phyloP scores from a whole-genome alignment of 768 basidiomycete species.

The Suillus paluster region DNA sequence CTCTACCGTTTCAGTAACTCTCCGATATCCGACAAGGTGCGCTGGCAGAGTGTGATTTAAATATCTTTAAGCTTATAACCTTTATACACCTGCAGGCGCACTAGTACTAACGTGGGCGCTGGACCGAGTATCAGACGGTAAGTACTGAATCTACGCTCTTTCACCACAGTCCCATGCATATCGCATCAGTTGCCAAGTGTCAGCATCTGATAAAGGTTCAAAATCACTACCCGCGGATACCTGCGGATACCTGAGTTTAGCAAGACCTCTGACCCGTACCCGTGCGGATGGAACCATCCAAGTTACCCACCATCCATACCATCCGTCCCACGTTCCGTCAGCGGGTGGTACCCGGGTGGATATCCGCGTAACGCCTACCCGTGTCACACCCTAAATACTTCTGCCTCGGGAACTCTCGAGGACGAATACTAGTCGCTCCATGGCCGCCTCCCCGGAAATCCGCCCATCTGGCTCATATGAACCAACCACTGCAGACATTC shows the following conservation, averaged over 20 bases:
- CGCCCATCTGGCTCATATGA: neutral
- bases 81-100: neutral
- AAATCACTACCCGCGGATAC: no score
- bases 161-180: neutral
- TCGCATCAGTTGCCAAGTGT: neutral
- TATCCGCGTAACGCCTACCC: no score
- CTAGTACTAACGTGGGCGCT: neutral
- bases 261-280: no score
- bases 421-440: neutral
- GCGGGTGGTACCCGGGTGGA: no score
- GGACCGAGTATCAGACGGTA: neutral
- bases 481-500: constrained; percentile 7
- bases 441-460: neutral
- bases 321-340: no score
- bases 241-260: no score
- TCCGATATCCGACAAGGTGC: neutral
- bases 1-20: neutral
- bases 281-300: no score
- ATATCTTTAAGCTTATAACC: neutral
- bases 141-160: neutral
- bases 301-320: no score
- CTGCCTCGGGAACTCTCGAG: neutral
- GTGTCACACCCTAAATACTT: no score
- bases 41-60: neutral
- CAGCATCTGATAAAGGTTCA: neutral